These are phyloP conservation scores for Metarhizium robertsii DNA, from an alignment of 2,329 filamentous ascomycete species.

Conservation along the genomic window DNA sequence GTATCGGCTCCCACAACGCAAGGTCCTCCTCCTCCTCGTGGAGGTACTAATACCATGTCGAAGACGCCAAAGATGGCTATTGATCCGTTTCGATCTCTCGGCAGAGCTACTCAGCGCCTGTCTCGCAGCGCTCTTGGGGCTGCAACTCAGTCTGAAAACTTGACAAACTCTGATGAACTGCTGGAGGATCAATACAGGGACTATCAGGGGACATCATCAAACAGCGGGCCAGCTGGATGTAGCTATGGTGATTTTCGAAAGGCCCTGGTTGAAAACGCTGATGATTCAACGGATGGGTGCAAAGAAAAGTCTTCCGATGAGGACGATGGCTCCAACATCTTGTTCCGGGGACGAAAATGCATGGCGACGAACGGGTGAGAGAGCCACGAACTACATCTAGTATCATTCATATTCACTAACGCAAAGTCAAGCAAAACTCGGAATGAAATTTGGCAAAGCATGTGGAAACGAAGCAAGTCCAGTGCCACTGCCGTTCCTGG, in stretches of 20 bases:
- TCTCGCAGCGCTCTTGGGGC: slow-evolving; percentile 15
- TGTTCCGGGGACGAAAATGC: slow-evolving; percentile 27
- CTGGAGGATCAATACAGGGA: slow-evolving; percentile 11
- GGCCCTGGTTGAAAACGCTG: slow-evolving; percentile 7
- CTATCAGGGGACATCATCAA: slow-evolving; percentile 14
- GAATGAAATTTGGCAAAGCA: slow-evolving; percentile 38
- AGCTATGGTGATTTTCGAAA: slow-evolving; percentile 20
- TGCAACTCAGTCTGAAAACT: slow-evolving; percentile 24
- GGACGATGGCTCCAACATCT: slow-evolving; percentile 25
- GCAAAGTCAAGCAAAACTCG: slow-evolving; percentile 24
- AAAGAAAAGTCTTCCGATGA: slow-evolving; percentile 20
- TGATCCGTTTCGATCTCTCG: slow-evolving; percentile 15
- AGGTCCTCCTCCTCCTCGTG: background rate
- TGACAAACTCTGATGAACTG: slow-evolving; percentile 15
- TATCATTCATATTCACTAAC: background rate
- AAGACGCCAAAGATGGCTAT: slow-evolving; percentile 4
- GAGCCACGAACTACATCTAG: background rate
- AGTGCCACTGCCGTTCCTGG: slow-evolving; percentile 36
- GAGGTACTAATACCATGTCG: slow-evolving; percentile 1
- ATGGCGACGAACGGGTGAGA: slow-evolving; percentile 22
- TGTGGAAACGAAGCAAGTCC: slow-evolving; percentile 42
- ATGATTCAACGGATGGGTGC: slow-evolving; percentile 4
- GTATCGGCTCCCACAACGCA: background rate
- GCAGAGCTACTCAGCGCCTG: slow-evolving; percentile 8
- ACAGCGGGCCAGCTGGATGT: slow-evolving; percentile 13